Base-by-base conservation (phyloP, 495 filamentous ascomycete genomes). In the Lasiosphaeriaceae sp. region DNA sequence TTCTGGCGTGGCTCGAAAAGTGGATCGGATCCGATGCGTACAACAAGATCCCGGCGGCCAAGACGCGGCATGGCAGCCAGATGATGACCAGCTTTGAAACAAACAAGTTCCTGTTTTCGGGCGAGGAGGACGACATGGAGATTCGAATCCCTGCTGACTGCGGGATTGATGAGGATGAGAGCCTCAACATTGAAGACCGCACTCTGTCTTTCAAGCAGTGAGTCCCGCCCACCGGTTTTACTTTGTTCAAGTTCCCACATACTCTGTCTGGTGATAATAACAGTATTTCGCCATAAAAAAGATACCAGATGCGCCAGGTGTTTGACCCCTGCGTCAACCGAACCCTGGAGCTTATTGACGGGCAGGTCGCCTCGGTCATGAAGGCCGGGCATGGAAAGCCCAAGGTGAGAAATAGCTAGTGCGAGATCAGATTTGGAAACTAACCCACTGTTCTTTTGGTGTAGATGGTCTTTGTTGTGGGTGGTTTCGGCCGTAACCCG, bases 251-350 rank as follows among this genome's bases (percentile, higher is more conserved):
- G 8, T 37, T 9, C 34, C 2, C 2, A 37, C 34, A 8, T 37
- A 9, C 8, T 14, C 34, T 37, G 34, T 14, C 8, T 37, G 8
- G 2, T 14, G 9, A 8, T 37, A 14, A n/a, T 37, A 14, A 14
- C 34, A 9, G 8, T 37, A 14, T 37, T 37, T 37, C 14, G 34
- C 14, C 34, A 14, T 37, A 9, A 37, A 37, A 8, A 45, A 52
- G 61, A 14, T 26, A 44, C 5, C 58, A 73, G 53, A 64, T 76
- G 53, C 58, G 63, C 39, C 53, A 55, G 6, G 61, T 74, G 21
- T 75, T 77, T 41, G 70, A 72, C 11, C 74, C 74, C 0, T 66
- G 71, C 9, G 54, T 77, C 29, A 55, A 63, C 5, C 57, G 70
- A 46, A 65, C 71, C 0, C 57, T 74, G 20, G 59, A 62, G 16